Evolutionary conservation across 805 yeast species (phyloP).

Genomic region (Myxozyma nipponensis): DNA sequence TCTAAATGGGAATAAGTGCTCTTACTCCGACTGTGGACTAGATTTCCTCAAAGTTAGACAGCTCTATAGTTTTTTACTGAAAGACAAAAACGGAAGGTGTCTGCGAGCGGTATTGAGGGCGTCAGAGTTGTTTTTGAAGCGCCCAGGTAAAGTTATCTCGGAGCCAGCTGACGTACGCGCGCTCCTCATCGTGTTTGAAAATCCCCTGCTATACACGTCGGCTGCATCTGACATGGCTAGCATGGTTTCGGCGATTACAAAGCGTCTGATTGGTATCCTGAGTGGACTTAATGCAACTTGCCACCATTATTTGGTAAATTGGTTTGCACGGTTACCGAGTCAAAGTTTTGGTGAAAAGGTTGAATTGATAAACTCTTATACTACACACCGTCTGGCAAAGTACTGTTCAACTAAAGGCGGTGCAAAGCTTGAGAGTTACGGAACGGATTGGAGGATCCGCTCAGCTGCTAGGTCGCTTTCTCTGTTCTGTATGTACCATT

Average conservation of each 20-base stretch:
- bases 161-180: slow-evolving; percentile 50
- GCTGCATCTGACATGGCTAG: slow-evolving; percentile 52
- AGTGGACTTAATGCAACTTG: slow-evolving; percentile 46
- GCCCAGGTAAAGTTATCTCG: slow-evolving; percentile 42
- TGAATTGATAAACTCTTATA: slow-evolving; percentile 67
- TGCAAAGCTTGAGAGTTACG: slow-evolving; percentile 52
- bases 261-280: slow-evolving; percentile 64
- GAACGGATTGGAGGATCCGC: slow-evolving; percentile 75
- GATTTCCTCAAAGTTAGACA: slow-evolving; percentile 47
- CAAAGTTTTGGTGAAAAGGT: slow-evolving; percentile 51
- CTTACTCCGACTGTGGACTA: slow-evolving; percentile 48
- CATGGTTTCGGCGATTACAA: slow-evolving; percentile 54
- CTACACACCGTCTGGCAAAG: slow-evolving; percentile 66
- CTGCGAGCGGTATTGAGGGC: slow-evolving; percentile 52
- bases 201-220: slow-evolving; percentile 46
- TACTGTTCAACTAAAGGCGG: slow-evolving; percentile 17
- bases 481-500: slow-evolving; percentile 53
- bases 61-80: slow-evolving; percentile 47
- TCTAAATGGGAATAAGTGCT: slow-evolving; percentile 36
- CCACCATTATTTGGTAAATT: slow-evolving; percentile 48
- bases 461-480: slow-evolving; percentile 61
- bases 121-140: slow-evolving; percentile 49
- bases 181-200: slow-evolving; percentile 63
- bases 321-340: slow-evolving; percentile 49
- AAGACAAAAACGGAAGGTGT: slow-evolving; percentile 59